Conservation (phyloP, 305 asterid species). For the Fraxinus sp. region DNA sequence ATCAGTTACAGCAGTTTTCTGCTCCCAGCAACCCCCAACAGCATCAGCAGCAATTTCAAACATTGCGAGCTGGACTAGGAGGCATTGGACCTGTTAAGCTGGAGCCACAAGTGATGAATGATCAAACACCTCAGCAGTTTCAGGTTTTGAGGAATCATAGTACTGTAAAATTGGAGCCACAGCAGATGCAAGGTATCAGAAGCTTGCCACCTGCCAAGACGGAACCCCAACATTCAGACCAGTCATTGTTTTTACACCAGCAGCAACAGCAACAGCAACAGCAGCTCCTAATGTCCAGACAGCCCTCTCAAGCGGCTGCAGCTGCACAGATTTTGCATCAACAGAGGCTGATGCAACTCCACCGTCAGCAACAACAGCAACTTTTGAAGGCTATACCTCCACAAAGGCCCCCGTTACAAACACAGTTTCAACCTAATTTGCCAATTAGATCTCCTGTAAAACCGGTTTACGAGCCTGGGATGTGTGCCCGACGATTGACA, state of each 20-base stretch:
- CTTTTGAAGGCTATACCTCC: slow-evolving; percentile 45
- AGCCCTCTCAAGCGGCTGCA: slow-evolving; percentile 24
- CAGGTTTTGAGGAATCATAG: slow-evolving; percentile 56
- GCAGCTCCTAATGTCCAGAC: not conserved
- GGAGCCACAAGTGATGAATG: slow-evolving; percentile 64
- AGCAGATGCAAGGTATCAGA: slow-evolving; percentile 67
- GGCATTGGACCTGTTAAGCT: slow-evolving; percentile 59
- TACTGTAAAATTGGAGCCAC: slow-evolving; percentile 69
- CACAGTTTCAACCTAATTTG: slow-evolving; percentile 60
- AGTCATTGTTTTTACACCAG: not conserved
- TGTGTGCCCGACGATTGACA: slow-evolving; percentile 43
- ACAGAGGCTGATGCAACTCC: not conserved
- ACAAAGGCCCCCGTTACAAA: slow-evolving; percentile 60
- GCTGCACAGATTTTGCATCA: slow-evolving; percentile 5
- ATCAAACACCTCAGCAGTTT: slow-evolving; percentile 62
- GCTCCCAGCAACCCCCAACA: slow-evolving; percentile 52
- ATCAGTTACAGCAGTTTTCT: slow-evolving; percentile 57
- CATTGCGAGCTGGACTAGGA: slow-evolving; percentile 61
- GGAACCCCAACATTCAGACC: slow-evolving; percentile 35
- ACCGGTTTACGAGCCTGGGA: slow-evolving; percentile 43
- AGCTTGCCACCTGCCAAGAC: slow-evolving; percentile 58
- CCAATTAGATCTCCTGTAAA: slow-evolving; percentile 23
- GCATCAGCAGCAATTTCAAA: slow-evolving; percentile 67
- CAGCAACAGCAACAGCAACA: not conserved
- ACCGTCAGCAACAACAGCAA: slow-evolving; percentile 6